Base-by-base conservation (phyloP, 2,329 filamentous ascomycete genomes). In the Trichoderma sp. region DNA sequence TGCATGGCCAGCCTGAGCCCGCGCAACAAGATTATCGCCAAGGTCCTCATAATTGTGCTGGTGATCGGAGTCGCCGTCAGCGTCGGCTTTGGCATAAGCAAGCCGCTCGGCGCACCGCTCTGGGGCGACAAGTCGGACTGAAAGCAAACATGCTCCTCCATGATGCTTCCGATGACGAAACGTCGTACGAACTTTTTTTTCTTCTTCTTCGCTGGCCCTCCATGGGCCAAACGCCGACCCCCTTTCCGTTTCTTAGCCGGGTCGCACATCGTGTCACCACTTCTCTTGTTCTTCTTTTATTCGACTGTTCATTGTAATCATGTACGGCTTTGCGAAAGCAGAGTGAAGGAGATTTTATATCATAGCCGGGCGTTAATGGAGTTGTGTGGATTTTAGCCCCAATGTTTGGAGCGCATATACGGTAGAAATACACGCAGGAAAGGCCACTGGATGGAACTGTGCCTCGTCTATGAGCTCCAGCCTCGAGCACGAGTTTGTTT, bases 11-110 rank as follows among this genome's bases (percentile, higher is more conserved):
- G 77, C 35, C 80, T 89, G 61, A 85, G 81, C 79, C 82, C 81
- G 72, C 83, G 84, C 57, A 87, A 84, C 70, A 82, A 82, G 42
- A 82, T 89, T 70, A 78, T 84, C 39, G 79, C 79, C 71, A 88
- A 88, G 78, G 76, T 89, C n/a, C 71, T 83, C 52, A 83, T 88
- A 57, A 80, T 80, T 3, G 70, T 87, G 5, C 74, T 88, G 29
- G 79, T 88, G 22, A 74, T 88, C 5, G 85, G 85, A 59, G 75
- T 84, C 60, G 86, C 84, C 15, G 81, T 88, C 10, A 84, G 80
- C 52, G 78, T 89, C 25, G 87, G 87, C 25, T 81, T 89, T 54
- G 87, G 87, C 58, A 80, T 89, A 71, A 88, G 86, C 80, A 89
- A 86, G 76, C 83, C 86, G 3, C 79, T 89, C 1, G 83, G 84